phyloP scores from a whole-genome alignment of 306 rosid species.

The Fragaria ananassa region DNA sequence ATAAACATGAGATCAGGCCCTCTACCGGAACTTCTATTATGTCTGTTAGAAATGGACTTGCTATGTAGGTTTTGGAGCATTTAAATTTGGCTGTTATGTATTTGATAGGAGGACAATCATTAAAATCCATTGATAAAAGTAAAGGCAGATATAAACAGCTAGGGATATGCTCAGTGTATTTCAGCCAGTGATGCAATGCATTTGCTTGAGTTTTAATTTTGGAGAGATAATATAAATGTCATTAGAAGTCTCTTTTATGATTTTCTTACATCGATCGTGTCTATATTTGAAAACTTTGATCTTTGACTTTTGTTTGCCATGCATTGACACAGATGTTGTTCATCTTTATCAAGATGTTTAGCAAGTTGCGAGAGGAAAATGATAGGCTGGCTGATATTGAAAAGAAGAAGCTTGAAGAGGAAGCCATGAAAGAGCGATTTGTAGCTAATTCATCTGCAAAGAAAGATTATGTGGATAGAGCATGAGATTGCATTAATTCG shows the following conservation, averaged over 20 bases:
- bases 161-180: neutral
- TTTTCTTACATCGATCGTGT: neutral
- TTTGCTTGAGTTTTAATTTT: neutral
- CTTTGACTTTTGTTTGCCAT: conserved; percentile 15
- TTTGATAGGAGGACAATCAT: neutral
- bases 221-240: neutral
- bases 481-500: neutral
- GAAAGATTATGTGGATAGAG: conserved; percentile 40
- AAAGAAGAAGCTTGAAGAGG: conserved; percentile 81
- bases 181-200: neutral
- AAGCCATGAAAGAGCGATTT: conserved; percentile 80
- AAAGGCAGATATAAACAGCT: neutral
- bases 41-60: neutral
- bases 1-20: neutral
- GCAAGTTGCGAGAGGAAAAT: conserved; percentile 90
- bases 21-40: neutral
- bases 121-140: neutral
- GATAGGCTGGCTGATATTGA: conserved; percentile 81
- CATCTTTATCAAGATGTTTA: conserved; percentile 81
- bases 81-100: neutral
- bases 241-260: neutral
- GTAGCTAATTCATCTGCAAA: conserved; percentile 34
- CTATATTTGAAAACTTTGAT: neutral
- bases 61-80: neutral
- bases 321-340: conserved; percentile 87